Base-by-base conservation (phyloP, 352 stramenopile genomes). In the Phytophthora sp. region DNA sequence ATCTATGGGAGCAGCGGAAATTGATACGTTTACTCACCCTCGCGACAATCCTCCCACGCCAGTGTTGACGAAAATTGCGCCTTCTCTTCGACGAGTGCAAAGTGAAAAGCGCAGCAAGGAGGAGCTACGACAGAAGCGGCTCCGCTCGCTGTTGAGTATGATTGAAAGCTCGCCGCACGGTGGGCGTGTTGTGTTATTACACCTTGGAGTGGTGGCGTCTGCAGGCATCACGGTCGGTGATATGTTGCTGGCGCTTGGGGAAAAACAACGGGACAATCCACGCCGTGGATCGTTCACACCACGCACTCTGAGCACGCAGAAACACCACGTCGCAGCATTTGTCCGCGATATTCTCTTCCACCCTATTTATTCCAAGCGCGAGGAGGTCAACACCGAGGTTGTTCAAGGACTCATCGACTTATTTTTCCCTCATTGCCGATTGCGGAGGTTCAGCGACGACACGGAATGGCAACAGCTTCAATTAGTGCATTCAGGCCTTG, bases 331-430 rank as follows among this genome's bases (percentile, higher is more conserved):
- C 11, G 73, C 77, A 7, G 73, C 71, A 12, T 93, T 93, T 70
- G 82, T 93, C 39, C 79, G 85, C 1, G 82, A 93, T 50, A 86
- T 91, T 52, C 58, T 93, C 30, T 91, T 93, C 73, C 82, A 91
- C 36, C 78, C 81, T 12, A 66, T 91, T 51, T 93, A 91, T 69
- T 73, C 74, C 21, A 82, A 86, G 57, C 73, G 77, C 0, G 57
- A 73, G 3, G 78, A 89, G 16, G 61, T 80, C 0, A 71, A 73
- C 49, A 75, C 60, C 0, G 72, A 79, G 4, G 30, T 66, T 23
- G 73, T 91, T 13, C 71, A 86, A 45, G 70, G 61, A 9, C 61
- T 90, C 39, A 85, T 93, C 23, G 85, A 91, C 51, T 65, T 74
- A 15, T 89, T 82, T 54, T 93, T 93, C 58, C 76, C 81, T 33